phyloP scores from a whole-genome alignment of 805 yeast species.

The Metahyphopichia silvanorum region DNA sequence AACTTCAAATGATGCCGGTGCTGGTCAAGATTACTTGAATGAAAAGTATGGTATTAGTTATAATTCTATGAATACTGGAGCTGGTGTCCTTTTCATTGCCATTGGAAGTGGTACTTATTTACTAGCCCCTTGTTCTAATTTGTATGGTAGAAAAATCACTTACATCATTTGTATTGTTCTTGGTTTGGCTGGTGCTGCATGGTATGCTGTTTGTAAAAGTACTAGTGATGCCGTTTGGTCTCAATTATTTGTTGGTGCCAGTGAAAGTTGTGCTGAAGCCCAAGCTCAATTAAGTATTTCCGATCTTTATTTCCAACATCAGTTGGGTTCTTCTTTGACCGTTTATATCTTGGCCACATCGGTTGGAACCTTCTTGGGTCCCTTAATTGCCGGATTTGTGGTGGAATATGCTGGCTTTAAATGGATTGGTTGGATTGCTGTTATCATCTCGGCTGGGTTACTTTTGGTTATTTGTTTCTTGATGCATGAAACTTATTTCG shows the following conservation, averaged over 20 bases:
- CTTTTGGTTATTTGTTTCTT: slow-evolving; percentile 38
- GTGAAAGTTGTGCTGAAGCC: slow-evolving; percentile 43
- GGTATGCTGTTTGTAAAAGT: slow-evolving; percentile 36
- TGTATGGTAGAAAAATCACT: slow-evolving; percentile 44
- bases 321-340: slow-evolving; percentile 48
- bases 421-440: slow-evolving; percentile 52
- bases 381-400: slow-evolving; percentile 58
- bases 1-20: slow-evolving; percentile 47
- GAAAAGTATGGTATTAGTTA: slow-evolving; percentile 41
- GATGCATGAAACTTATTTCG: slow-evolving; percentile 56
- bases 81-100: slow-evolving; percentile 45
- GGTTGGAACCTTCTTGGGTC: slow-evolving; percentile 54
- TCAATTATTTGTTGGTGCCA: slow-evolving; percentile 40
- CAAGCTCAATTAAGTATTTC: slow-evolving; percentile 37
- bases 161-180: slow-evolving; percentile 38
- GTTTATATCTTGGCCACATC: slow-evolving; percentile 54
- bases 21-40: slow-evolving; percentile 45
- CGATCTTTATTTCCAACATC: slow-evolving; percentile 39
- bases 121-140: slow-evolving; percentile 42
- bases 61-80: slow-evolving; percentile 46
- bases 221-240: slow-evolving; percentile 45
- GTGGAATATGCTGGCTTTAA: slow-evolving; percentile 48
- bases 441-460: slow-evolving; percentile 42
- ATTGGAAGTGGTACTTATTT: slow-evolving; percentile 43
- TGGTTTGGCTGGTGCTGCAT: slow-evolving; percentile 41